phyloP scores from a whole-genome alignment of 768 basidiomycete species.

The Heimioporus sp. region DNA sequence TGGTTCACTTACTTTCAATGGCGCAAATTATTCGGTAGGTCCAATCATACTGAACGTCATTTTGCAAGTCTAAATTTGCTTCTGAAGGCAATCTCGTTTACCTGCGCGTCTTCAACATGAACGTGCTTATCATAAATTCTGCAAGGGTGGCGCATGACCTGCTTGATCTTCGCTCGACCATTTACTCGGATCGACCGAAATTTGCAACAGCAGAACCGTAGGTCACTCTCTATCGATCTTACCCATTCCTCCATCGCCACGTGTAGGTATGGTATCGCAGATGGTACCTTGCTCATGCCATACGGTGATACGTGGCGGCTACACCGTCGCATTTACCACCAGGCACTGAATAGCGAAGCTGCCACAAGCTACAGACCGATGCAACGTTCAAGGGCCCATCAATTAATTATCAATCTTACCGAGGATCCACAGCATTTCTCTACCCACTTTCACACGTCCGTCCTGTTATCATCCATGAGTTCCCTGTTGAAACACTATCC shows the following conservation, averaged over 20 bases:
- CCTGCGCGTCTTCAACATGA: slow-evolving; percentile 20
- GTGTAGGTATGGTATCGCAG: slow-evolving; percentile 33
- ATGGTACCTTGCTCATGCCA: slow-evolving; percentile 31
- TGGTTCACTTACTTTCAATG: slow-evolving; percentile 35
- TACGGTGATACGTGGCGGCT: slow-evolving; percentile 41
- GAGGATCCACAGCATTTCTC: slow-evolving; percentile 24
- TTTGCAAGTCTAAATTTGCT: background rate
- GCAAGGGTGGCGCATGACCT: slow-evolving; percentile 26
- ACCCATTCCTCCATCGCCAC: background rate
- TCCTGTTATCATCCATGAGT: background rate
- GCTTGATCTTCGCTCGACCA: slow-evolving; percentile 25
- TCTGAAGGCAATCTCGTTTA: slow-evolving; percentile 25
- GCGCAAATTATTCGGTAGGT: slow-evolving; percentile 26
- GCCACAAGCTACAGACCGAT: slow-evolving; percentile 29
- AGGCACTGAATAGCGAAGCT: slow-evolving; percentile 31
- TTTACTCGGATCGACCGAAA: slow-evolving; percentile 35
- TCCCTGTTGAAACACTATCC: background rate
- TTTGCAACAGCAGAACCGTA: slow-evolving; percentile 23
- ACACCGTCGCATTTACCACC: slow-evolving; percentile 34
- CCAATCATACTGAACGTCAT: background rate
- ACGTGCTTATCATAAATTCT: slow-evolving; percentile 28
- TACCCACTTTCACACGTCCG: slow-evolving; percentile 25
- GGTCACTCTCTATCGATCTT: background rate
- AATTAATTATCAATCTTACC: slow-evolving; percentile 32
- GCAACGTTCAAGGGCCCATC: slow-evolving; percentile 32